phyloP scores from a whole-genome alignment of 306 rosid genomes.

The Prinsepia uniflora region DNA sequence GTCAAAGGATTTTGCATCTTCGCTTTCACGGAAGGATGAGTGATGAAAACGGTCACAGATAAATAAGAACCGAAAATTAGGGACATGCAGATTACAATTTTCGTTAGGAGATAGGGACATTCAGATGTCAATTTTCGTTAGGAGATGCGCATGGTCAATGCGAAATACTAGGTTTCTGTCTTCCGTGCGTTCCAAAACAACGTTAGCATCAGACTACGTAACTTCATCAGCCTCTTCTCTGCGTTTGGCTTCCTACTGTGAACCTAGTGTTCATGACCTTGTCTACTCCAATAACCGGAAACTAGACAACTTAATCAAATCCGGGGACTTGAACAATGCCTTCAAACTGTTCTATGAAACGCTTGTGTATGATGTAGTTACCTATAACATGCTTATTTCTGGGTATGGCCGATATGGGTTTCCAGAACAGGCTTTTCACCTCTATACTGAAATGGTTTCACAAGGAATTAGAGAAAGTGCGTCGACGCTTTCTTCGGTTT shows the following conservation, averaged over 20 bases:
- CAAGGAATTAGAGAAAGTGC: constrained; percentile 49
- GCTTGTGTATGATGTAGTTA: constrained; percentile 56
- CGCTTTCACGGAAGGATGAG: not conserved
- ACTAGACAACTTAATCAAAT: constrained; percentile 37
- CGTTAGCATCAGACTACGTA: constrained; percentile 6
- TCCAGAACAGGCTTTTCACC: constrained; percentile 36
- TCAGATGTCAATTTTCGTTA: constrained; percentile 19
- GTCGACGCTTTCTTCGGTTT: constrained; percentile 51
- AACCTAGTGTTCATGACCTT: constrained; percentile 16
- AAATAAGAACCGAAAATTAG: not conserved
- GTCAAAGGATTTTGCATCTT: not conserved
- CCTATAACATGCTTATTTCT: constrained; percentile 67
- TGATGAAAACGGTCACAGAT: not conserved
- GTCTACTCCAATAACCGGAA: constrained; percentile 49
- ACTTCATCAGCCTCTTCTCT: constrained; percentile 21
- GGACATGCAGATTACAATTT: constrained; percentile 15
- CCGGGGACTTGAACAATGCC: constrained; percentile 42
- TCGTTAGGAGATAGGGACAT: constrained; percentile 3
- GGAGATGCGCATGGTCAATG: constrained; percentile 20
- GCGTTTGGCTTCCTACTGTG: constrained; percentile 19
- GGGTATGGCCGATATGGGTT: constrained; percentile 36
- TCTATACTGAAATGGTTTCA: constrained; percentile 57
- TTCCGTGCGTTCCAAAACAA: constrained; percentile 29
- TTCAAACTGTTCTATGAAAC: constrained; percentile 47
- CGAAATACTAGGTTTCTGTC: not conserved